Conservation (phyloP, 106 monocot genomes). For the Chionographis japonica region DNA sequence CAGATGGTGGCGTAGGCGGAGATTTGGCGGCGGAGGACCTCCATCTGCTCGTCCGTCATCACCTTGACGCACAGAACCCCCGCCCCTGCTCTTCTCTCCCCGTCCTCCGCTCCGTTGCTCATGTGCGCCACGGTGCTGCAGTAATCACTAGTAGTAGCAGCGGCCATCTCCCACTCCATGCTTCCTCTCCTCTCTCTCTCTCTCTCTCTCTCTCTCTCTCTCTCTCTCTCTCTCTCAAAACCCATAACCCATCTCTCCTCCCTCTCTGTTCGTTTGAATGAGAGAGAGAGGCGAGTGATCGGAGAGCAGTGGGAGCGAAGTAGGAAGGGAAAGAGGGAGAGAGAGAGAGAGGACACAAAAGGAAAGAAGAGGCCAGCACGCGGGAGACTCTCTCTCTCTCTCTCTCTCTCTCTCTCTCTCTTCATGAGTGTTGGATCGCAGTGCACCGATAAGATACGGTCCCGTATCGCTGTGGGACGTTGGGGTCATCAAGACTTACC, state of each 20-base stretch:
- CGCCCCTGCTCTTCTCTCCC: conserved; percentile 12
- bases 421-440: not conserved
- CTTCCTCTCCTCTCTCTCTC: not conserved
- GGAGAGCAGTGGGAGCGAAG: too few relatives aligned
- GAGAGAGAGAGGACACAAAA: too few relatives aligned
- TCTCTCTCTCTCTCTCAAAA: not conserved
- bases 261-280: too few relatives aligned
- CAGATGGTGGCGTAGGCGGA: conserved; percentile 62
- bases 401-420: not conserved
- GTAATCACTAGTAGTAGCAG: not conserved
- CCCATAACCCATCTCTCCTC: too few relatives aligned
- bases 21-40: conserved; percentile 66
- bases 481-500: too few relatives aligned
- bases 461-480: too few relatives aligned
- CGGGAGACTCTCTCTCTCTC: not conserved
- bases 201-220: not conserved
- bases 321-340: too few relatives aligned
- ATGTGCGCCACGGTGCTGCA: not conserved
- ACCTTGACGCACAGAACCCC: conserved; percentile 39
- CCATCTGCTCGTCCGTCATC: conserved; percentile 79
- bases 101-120: not conserved
- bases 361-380: too few relatives aligned
- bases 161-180: conserved; percentile 17
- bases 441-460: too few relatives aligned
- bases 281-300: not conserved